Base-by-base conservation (phyloP, 1,284 basidiomycete genomes). In the Limonomyces culmigenus region DNA sequence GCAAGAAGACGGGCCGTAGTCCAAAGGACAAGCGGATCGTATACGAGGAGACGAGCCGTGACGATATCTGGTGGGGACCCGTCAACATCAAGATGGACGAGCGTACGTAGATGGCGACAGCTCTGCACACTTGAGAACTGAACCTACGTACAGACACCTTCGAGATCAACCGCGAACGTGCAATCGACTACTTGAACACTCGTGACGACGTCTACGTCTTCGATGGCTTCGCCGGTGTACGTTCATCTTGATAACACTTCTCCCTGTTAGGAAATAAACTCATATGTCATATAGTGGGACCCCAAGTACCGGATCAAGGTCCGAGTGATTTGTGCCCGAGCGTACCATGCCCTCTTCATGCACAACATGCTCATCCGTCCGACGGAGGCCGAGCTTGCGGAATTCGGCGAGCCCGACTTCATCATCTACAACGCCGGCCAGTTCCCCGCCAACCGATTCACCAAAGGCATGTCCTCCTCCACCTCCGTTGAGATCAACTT, bases 21-120 rank as follows among this genome's bases (percentile, higher is more conserved):
- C 93, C 95, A 43, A 98, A 98, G 61, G 95, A 99, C 76, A 99
- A 98, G 76, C 89, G 95, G 50, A 97, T 99, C 50, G 95, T 99
- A 53, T 97, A 73, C 56, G 93, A 99, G 59, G 93, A 98, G 52
- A 85, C 87, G 39, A 86, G 79, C 62, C 96, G 91, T 60, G 91
- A 97, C 55, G 78, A 97, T 47, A 84, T 99, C 58, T 98, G 95
- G 93, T 98, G 95, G 95, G 93, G 95, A 32, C 85, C 88, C 37
- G 92, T 99, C 50, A 99, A 99, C 68, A 98, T 98, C 65, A 95
- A 95, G 71, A 85, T 97, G 79, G 93, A 96, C 54, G 86, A 86
- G 50, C 81, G 85, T 88, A 53, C 50, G 84, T 70, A 23, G 2
- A 16, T 39, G 25, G 35, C 23, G 14, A 4, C 15, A 13, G n/a